phyloP scores from a whole-genome alignment of 306 rosid species.

The Astragalus glycyphyllos region DNA sequence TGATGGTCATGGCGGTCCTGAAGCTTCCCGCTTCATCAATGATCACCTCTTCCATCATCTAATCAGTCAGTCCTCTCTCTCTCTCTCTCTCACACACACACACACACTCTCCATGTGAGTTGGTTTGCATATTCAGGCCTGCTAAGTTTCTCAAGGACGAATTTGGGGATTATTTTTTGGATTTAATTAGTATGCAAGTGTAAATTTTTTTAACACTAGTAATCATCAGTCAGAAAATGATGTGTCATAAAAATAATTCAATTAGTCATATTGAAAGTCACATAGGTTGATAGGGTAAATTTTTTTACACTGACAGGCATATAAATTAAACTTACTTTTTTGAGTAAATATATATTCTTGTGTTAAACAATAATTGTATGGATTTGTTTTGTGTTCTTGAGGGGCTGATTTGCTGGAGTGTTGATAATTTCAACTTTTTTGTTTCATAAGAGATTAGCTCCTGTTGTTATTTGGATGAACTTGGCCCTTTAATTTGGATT shows the following conservation, averaged over 20 bases:
- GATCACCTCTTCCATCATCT: conserved; percentile 68
- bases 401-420: conserved; percentile 31
- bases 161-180: background rate
- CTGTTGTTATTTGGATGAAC: conserved; percentile 32
- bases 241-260: too few species aligned
- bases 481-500: conserved; percentile 35
- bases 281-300: too few species aligned
- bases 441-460: conserved; percentile 11
- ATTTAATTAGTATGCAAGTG: too few species aligned
- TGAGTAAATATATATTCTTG: background rate
- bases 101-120: too few species aligned
- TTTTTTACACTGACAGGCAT: too few species aligned
- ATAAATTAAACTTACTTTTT: too few species aligned
- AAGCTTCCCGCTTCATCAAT: conserved; percentile 65
- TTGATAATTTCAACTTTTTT: conserved; percentile 36
- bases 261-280: too few species aligned
- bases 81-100: too few species aligned
- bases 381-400: conserved; percentile 9
- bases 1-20: conserved; percentile 92
- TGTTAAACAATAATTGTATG: background rate
- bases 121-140: too few species aligned
- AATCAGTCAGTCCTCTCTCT: conserved; percentile 47
- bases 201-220: too few species aligned
- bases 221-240: too few species aligned
- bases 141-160: too few species aligned